Base-by-base conservation (phyloP, 805 yeast genomes). In the Babjeviella inositovora region DNA sequence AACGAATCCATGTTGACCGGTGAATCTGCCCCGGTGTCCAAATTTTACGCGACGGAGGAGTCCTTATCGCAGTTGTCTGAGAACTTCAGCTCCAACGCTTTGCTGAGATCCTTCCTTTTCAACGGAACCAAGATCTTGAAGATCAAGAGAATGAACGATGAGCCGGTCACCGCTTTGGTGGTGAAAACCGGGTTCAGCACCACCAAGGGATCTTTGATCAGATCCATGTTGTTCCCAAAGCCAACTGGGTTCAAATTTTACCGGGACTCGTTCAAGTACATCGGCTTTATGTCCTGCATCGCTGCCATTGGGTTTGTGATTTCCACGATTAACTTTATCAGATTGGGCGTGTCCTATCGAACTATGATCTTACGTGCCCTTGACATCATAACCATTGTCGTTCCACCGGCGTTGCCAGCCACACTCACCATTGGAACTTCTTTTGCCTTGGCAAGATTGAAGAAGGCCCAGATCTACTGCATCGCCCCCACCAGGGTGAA, bases 1-100 rank as follows among this genome's bases (percentile, higher is more conserved):
- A 90, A 90, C 45, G 99, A 90, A 43, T 79, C 96, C 5, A 90
- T 90, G 94, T 59, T 90, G 11, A 90, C 99, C 0, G 99, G 99
- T 18, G 99, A 90, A 45, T 82, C 95, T 24, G 96, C 90, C 2
- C 98, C 99, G 0, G 94, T 90, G 3, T 68, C 95, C 0, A 90
- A 90, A 43, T 31, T 57, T 7, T 62, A 79, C 2, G 81, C 90
- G 2, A 50, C 60, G 2, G 58, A 62, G 9, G 84, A 72, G 6
- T 57, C 72, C 0, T 62, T 82, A 18, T 48, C 48, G n/a, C 53
- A 54, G 11, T 44, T 80, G 23, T 53, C 68, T 3, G 57, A 57
- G n/a, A 73, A 70, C 33, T 68, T 72, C 30, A 50, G 50, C 13
- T 61, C 80, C 6, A 60, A 73, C 8, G 48, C 55, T n/a, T 53